These are phyloP conservation scores for Pontederia crassipes DNA, from an alignment of 176 grass and related monocot genomes.

Conservation along the genomic window DNA sequence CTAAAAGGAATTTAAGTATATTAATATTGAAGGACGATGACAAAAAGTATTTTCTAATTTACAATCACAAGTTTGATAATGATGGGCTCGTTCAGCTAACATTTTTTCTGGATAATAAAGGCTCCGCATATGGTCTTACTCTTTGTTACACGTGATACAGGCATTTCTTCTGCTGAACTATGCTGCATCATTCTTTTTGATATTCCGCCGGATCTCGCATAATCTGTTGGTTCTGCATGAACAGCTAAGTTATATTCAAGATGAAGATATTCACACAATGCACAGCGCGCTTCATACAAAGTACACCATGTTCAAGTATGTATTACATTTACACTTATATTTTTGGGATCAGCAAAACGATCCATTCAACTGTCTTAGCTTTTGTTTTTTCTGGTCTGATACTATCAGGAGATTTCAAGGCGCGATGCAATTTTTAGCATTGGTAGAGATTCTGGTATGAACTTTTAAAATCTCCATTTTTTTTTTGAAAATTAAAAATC, in stretches of 20 bases:
- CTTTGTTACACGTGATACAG: conserved; percentile 17
- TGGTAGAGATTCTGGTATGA: conserved; percentile 82
- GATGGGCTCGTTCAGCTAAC: too few relatives aligned
- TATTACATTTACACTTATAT: not conserved
- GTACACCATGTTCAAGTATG: conserved; percentile 95
- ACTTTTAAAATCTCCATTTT: not conserved
- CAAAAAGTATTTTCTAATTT: too few relatives aligned
- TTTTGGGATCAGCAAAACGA: not conserved
- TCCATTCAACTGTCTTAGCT: not conserved
- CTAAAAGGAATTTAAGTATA: too few relatives aligned
- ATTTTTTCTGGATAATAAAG: too few relatives aligned
- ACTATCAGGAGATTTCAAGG: conserved; percentile 78
- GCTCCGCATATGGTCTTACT: too few relatives aligned
- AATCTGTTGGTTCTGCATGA: conserved; percentile 64
- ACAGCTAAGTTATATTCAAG: conserved; percentile 60
- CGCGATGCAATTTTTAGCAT: conserved; percentile 79
- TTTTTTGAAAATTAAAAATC: not conserved
- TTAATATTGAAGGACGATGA: too few relatives aligned
- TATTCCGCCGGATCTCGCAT: conserved; percentile 64
- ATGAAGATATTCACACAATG: conserved; percentile 62
- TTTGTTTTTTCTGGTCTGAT: not conserved
- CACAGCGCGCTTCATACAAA: conserved; percentile 74
- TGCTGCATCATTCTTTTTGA: conserved; percentile 61
- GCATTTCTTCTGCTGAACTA: conserved; percentile 65
- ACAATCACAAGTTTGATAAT: too few relatives aligned